These are phyloP conservation scores for Rosa persica DNA, from an alignment of 306 rosid genomes.

Conservation along the genomic window DNA sequence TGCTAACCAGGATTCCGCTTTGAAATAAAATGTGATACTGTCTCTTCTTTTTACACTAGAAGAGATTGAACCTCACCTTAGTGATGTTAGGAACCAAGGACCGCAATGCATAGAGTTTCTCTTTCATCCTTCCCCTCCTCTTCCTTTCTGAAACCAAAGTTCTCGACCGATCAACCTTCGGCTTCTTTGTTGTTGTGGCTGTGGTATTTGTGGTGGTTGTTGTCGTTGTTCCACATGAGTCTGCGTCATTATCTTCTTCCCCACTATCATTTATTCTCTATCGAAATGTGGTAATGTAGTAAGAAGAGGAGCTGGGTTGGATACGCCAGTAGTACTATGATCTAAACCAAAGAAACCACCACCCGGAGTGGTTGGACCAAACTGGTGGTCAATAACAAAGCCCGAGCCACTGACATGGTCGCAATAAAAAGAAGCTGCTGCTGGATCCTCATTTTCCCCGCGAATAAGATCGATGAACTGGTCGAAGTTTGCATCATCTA, in stretches of 20 bases:
- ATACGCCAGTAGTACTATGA: not conserved
- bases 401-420: slow-evolving; percentile 46
- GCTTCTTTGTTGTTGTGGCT: slow-evolving; percentile 25
- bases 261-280: slow-evolving; percentile 23
- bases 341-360: slow-evolving; percentile 6
- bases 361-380: slow-evolving; percentile 11
- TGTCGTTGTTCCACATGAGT: slow-evolving; percentile 45
- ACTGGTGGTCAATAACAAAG: slow-evolving; percentile 37
- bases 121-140: slow-evolving; percentile 86
- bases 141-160: slow-evolving; percentile 78
- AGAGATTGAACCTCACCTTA: slow-evolving; percentile 44
- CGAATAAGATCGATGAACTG: slow-evolving; percentile 69
- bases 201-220: slow-evolving; percentile 23
- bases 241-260: slow-evolving; percentile 37
- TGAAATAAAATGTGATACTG: not conserved
- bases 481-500: slow-evolving; percentile 54
- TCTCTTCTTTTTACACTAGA: not conserved
- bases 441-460: slow-evolving; percentile 48
- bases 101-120: slow-evolving; percentile 81
- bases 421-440: slow-evolving; percentile 36
- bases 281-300: slow-evolving; percentile 47
- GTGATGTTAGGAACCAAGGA: slow-evolving; percentile 88
- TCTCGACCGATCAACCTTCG: slow-evolving; percentile 63
- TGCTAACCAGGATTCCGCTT: too few relatives aligned
- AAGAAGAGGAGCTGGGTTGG: slow-evolving; percentile 44